Percentiles rank a stretch among this genome's conserved stretches.
phyloP scores from a whole-genome alignment of 1,284 basidiomycete genomes.

The Wallemia ichthyophaga region DNA sequence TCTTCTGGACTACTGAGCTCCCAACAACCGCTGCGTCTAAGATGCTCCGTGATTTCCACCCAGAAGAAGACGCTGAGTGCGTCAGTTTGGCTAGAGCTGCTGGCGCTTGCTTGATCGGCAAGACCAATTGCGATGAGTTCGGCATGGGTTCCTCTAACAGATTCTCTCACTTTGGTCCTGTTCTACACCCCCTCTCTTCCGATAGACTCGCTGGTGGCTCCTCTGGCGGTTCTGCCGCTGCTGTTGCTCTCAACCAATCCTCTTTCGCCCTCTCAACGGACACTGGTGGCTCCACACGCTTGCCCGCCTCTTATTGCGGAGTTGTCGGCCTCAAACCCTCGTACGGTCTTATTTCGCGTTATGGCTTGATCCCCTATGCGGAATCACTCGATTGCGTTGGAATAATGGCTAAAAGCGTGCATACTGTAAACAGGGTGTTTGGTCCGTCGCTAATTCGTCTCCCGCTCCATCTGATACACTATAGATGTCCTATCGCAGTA shows the following conservation, averaged over 20 bases:
- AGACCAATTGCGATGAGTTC: slow-evolving; percentile 92
- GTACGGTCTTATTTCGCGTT: slow-evolving; percentile 69
- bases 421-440: slow-evolving; percentile 26
- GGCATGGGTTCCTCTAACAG: slow-evolving; percentile 72
- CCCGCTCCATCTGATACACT: neutral
- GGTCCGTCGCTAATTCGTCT: slow-evolving; percentile 19
- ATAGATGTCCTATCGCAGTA: slow-evolving; percentile 31
- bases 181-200: slow-evolving; percentile 36
- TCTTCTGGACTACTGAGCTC: neutral
- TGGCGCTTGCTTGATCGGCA: slow-evolving; percentile 49
- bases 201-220: slow-evolving; percentile 32
- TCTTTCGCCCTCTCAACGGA: slow-evolving; percentile 65
- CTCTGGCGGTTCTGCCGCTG: slow-evolving; percentile 21
- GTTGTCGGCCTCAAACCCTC: slow-evolving; percentile 78
- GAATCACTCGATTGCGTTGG: slow-evolving; percentile 89
- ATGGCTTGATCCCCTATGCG: slow-evolving; percentile 65
- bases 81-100: slow-evolving; percentile 30
- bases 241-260: slow-evolving; percentile 30
- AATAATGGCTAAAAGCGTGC: slow-evolving; percentile 30
- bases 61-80: slow-evolving; percentile 41
- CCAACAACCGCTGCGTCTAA: neutral
- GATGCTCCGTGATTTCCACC: neutral
- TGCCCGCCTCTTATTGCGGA: slow-evolving; percentile 83
- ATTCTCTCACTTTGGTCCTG: slow-evolving; percentile 38
- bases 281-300: slow-evolving; percentile 72